These are phyloP conservation scores for Rhizoclosmatium sp. DNA, from an alignment of 192 early-diverging fungal genomes.

Conservation along the genomic window DNA sequence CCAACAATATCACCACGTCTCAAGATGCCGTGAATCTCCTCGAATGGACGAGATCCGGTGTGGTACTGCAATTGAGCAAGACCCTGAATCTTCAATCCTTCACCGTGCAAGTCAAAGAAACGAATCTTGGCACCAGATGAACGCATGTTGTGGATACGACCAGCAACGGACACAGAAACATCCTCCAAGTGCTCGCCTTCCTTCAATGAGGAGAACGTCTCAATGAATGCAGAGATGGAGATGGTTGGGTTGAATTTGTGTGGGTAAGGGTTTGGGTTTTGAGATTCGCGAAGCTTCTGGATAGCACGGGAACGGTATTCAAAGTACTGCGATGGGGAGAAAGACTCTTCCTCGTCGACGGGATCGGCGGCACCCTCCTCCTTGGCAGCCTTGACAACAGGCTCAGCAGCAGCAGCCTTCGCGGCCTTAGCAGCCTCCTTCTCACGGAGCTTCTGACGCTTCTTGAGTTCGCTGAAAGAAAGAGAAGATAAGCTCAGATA, in stretches of 20 bases:
- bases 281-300: constrained; percentile 79
- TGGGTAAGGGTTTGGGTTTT: constrained; percentile 93
- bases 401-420: constrained; percentile 48
- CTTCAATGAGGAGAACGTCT: constrained; percentile 77
- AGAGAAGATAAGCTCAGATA: not conserved
- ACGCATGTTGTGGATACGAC: constrained; percentile 96
- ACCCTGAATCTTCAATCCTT: constrained; percentile 94
- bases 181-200: constrained; percentile 74
- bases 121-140: constrained; percentile 86
- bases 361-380: constrained; percentile 60
- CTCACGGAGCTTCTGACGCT: constrained; percentile 85
- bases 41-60: constrained; percentile 66
- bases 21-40: constrained; percentile 79
- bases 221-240: constrained; percentile 85
- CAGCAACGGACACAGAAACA: constrained; percentile 80
- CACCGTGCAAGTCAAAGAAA: constrained; percentile 95
- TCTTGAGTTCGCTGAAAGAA: constrained; percentile 84
- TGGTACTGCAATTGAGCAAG: constrained; percentile 82
- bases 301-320: constrained; percentile 92
- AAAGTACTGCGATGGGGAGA: constrained; percentile 92
- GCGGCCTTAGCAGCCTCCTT: constrained; percentile 84
- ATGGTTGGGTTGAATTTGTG: constrained; percentile 96
- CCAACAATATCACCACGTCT: constrained; percentile 97
- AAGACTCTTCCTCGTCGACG: constrained; percentile 70
- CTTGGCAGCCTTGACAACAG: constrained; percentile 52